Evolutionary conservation across 1,284 basidiomycete species (phyloP).

Genomic region (Austroboletus olivaceoglutinosus): DNA sequence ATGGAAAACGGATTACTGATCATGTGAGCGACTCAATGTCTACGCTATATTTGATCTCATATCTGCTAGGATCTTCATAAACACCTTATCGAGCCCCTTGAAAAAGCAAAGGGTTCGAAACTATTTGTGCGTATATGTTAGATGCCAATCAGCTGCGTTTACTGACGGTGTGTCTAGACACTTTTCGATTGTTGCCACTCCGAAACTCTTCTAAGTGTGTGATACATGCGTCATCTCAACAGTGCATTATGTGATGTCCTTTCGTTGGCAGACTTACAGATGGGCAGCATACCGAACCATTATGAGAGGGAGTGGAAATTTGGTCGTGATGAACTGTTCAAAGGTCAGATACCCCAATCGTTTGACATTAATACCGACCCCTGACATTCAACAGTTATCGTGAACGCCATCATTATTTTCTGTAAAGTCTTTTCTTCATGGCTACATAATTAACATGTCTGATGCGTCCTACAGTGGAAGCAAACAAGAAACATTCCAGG

Average conservation of each 20-base stretch:
- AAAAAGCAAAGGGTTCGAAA: conserved; percentile 17
- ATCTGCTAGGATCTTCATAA: conserved; percentile 20
- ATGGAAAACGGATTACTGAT: conserved; percentile 23
- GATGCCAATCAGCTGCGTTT: neutral
- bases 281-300: conserved; percentile 13
- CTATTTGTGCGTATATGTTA: conserved; percentile 24
- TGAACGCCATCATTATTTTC: conserved; percentile 2
- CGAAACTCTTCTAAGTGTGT: conserved; percentile 26
- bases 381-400: conserved; percentile 6
- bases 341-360: conserved; percentile 1
- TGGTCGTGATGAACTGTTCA: conserved; percentile 18
- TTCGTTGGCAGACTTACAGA: conserved; percentile 16
- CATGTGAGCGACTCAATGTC: conserved; percentile 9
- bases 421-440: conserved; percentile 8
- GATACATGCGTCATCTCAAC: neutral
- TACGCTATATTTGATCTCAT: neutral
- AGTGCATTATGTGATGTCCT: neutral
- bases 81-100: conserved; percentile 17
- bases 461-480: conserved; percentile 7
- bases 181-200: conserved; percentile 34
- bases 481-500: neutral
- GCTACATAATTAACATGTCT: neutral
- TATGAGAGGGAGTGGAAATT: conserved; percentile 20
- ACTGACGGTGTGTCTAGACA: conserved; percentile 14
- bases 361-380: neutral